These are phyloP conservation scores for Eimeria necatrix DNA, from an alignment of 169 alveolate species.

Conservation along the genomic window DNA sequence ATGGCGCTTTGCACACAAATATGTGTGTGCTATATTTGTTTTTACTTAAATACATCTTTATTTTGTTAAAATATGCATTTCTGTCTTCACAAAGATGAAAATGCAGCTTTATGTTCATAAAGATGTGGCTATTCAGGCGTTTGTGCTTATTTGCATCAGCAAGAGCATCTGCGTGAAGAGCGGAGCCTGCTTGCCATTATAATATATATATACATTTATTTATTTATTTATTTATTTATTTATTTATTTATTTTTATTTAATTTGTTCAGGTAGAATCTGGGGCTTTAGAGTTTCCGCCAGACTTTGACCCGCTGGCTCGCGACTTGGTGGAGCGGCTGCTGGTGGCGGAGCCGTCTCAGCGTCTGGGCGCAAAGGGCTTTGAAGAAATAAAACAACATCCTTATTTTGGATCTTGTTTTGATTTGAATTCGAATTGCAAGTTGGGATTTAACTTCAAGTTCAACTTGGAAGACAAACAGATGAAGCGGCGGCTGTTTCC, in stretches of 20 bases:
- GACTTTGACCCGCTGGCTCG: slow-evolving; percentile 76
- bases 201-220: no score
- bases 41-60: no score
- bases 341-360: slow-evolving; percentile 83
- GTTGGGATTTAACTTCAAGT: no score
- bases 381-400: slow-evolving; percentile 81
- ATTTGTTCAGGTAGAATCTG: slow-evolving; percentile 70
- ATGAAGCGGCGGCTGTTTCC: not conserved
- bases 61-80: no score
- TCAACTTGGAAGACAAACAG: not conserved
- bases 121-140: no score
- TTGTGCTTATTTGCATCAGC: no score
- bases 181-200: slow-evolving; percentile 1
- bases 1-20: no score
- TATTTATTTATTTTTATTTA: not conserved
- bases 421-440: not conserved
- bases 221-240: no score
- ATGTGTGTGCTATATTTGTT: no score
- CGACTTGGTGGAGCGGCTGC: slow-evolving; percentile 85
- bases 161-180: not conserved
- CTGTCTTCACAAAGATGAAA: no score
- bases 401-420: slow-evolving; percentile 72
- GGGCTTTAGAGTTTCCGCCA: slow-evolving; percentile 79
- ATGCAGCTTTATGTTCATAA: no score
- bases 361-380: slow-evolving; percentile 85